Base-by-base conservation (phyloP, 1,139 yeast species). In the Scheffersomyces lignicola region DNA sequence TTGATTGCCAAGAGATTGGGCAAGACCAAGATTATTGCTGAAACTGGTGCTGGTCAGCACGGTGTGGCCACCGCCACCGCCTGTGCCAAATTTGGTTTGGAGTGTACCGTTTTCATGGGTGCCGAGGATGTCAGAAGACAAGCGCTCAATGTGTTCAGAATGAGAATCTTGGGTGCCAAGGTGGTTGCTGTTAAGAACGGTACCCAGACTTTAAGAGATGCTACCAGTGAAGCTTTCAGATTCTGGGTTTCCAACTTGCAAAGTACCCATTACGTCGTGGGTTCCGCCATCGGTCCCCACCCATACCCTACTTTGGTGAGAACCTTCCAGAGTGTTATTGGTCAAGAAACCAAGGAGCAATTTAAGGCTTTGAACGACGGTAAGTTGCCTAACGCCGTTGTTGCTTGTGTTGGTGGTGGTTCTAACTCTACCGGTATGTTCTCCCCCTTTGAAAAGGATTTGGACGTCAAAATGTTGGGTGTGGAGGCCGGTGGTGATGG, bases 31-130 rank as follows among this genome's bases (percentile, higher is more conserved):
- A 79, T 92, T 43, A 92, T 92, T 58, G 99, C 99, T 30, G 99
- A 92, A 69, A 92, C 99, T 30, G 99, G 99, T 62, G 99, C 99
- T 36, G 99, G 99, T 44, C 99, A 92, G 70, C 99, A 92, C 59
- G 99, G 99, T 69, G 99, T 92, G 29, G 99, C 99, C 31, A 92
- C 98, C 39, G 99, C 99, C 20, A 92, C 98, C 38, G 97, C 96
- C 0, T 90, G 96, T 67, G 99, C 99, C 47, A 94, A 92, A 62
- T 92, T 92, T 51, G 98, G 98, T 35, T 62, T 92, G 63, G 80
- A 85, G 57, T 92, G 98, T 70, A 87, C 88, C n/a, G 95, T 92
- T 24, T 92, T 80, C 56, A 92, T 92, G 99, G 99, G 99, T 43
- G 97, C 97, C 33, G 98, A 92, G 65, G 99, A 92, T 68, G 96